phyloP scores from a whole-genome alignment of 2,329 filamentous ascomycete species.

The Chalaropsis thielavioides region DNA sequence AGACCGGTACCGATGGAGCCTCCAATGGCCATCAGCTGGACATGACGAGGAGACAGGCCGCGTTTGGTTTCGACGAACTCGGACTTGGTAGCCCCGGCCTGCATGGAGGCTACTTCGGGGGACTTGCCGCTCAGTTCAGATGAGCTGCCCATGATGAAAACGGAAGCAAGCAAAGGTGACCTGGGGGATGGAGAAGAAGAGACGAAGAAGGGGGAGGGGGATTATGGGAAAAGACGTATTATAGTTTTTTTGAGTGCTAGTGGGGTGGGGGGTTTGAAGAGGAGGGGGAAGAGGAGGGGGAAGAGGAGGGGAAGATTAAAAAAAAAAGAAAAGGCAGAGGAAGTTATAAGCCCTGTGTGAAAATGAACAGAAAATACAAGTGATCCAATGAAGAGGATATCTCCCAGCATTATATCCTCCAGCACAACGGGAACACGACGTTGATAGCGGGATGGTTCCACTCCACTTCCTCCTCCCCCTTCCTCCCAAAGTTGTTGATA shows the following conservation, averaged over 20 bases:
- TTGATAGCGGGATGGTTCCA: background rate
- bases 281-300: too few relatives aligned
- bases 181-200: background rate
- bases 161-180: background rate
- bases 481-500: background rate
- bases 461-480: background rate
- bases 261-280: background rate
- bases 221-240: too few relatives aligned
- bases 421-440: background rate
- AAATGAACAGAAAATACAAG: background rate
- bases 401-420: conserved; percentile 1
- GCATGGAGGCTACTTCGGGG: conserved; percentile 11
- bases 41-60: conserved; percentile 26
- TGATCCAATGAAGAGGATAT: background rate
- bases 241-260: too few relatives aligned
- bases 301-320: too few relatives aligned
- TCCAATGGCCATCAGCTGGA: conserved; percentile 36
- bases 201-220: background rate
- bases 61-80: conserved; percentile 15
- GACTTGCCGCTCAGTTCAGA: conserved; percentile 16
- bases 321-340: background rate
- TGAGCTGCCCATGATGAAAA: conserved; percentile 9
- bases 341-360: background rate
- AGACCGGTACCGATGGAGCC: conserved; percentile 34
- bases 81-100: conserved; percentile 3